Evolutionary conservation across 2,329 filamentous ascomycete genomes (phyloP).

Genomic region (Sclerotinia trifoliorum): DNA sequence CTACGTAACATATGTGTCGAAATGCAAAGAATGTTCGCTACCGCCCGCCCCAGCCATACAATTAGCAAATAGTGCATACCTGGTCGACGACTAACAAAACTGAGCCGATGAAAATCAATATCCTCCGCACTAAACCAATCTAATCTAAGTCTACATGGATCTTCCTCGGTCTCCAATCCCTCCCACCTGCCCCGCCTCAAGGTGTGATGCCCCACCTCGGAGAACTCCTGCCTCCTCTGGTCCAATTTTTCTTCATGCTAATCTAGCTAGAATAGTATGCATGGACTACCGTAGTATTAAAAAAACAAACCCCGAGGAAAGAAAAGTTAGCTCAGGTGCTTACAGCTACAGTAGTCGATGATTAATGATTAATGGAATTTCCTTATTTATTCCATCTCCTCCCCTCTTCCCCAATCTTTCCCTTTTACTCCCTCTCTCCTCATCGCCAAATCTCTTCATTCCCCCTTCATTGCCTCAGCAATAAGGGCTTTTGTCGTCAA

Average conservation of each 20-base stretch:
- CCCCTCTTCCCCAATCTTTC: neutral
- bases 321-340: neutral
- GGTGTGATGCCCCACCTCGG: neutral
- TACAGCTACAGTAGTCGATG: neutral
- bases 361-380: neutral
- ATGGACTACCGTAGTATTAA: constrained; percentile 11
- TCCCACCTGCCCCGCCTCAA: constrained; percentile 3
- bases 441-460: neutral
- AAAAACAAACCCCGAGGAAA: neutral
- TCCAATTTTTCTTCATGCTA: constrained; percentile 5
- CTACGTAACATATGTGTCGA: neutral
- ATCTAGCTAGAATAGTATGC: neutral
- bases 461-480: constrained; percentile 13
- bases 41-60: neutral
- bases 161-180: neutral
- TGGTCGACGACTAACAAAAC: neutral
- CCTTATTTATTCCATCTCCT: constrained; percentile 3
- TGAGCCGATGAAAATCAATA: neutral
- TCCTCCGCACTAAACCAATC: neutral
- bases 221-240: constrained; percentile 6
- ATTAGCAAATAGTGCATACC: neutral
- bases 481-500: constrained; percentile 7
- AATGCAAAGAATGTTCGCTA: neutral
- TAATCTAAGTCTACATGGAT: neutral
- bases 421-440: neutral